These are phyloP conservation scores for Gigaspora rosea DNA, from an alignment of 192 early-diverging fungal genomes.

Conservation along the genomic window DNA sequence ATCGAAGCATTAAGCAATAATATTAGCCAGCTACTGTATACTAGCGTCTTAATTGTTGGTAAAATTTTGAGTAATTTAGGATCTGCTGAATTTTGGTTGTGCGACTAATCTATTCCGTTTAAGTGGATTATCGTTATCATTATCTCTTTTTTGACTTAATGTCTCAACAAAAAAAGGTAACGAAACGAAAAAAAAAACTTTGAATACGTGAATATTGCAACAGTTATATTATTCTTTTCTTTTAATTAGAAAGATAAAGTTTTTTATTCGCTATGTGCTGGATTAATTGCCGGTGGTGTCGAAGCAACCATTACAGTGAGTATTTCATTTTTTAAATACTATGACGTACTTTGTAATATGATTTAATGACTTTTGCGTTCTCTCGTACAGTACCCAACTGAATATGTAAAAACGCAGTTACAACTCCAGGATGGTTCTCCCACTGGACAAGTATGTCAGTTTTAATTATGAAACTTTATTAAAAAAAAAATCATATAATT, in stretches of 20 bases:
- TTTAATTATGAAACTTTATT: background rate
- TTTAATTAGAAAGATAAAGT: background rate
- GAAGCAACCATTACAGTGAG: conserved; percentile 78
- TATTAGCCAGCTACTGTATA: no score
- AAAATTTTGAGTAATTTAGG: no score
- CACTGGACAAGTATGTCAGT: conserved; percentile 20
- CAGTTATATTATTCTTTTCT: no score
- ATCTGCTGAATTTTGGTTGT: no score
- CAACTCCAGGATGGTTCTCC: conserved; percentile 74
- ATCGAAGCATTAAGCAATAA: no score
- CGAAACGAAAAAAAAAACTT: no score
- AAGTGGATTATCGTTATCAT: no score
- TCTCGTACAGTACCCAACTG: conserved; percentile 75
- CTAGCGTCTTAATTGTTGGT: no score
- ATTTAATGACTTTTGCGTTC: background rate
- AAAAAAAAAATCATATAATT: background rate
- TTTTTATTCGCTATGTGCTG: conserved; percentile 71
- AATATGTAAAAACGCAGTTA: conserved; percentile 94
- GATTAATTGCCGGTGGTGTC: conserved; percentile 85
- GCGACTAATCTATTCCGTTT: no score
- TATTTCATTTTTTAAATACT: background rate
- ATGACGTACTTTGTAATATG: background rate
- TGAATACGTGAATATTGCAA: no score
- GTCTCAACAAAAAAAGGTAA: no score
- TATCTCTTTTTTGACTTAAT: no score